Percentiles rank a stretch among this genome's conserved stretches.
phyloP scores from a whole-genome alignment of 345 rosid genomes.

The Garcia nutans region DNA sequence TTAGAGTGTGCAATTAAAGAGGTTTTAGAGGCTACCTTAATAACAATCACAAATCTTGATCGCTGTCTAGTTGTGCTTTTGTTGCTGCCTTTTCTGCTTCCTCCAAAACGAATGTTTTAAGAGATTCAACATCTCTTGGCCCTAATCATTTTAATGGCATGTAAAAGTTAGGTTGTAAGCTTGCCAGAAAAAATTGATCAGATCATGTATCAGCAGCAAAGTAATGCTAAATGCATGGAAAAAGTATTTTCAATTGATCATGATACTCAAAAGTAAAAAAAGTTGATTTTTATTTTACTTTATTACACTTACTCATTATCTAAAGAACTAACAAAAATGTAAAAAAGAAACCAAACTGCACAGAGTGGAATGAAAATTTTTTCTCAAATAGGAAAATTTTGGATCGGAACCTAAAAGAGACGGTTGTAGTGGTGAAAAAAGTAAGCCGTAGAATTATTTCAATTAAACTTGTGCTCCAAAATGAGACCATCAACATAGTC shows the following conservation, averaged over 20 bases:
- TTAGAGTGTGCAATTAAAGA: not conserved
- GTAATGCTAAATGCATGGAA: not conserved
- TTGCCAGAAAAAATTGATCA: not conserved
- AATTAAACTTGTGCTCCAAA: too few species aligned
- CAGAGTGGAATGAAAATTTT: not conserved
- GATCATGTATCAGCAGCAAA: not conserved
- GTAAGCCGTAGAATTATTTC: too few species aligned
- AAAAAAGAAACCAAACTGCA: not conserved
- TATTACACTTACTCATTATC: not conserved
- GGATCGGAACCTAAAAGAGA: too few species aligned
- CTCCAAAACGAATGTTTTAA: slow-evolving; percentile 64
- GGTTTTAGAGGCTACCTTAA: slow-evolving; percentile 16
- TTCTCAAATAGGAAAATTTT: too few species aligned
- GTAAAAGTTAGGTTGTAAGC: not conserved
- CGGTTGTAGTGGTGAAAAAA: too few species aligned
- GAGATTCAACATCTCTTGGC: slow-evolving; percentile 69
- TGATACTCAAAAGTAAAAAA: not conserved
- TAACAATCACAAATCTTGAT: slow-evolving; percentile 54
- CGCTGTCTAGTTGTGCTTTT: slow-evolving; percentile 57
- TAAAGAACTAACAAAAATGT: not conserved
- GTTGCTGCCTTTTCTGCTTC: slow-evolving; percentile 90
- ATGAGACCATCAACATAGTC: too few species aligned
- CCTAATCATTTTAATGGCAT: slow-evolving; percentile 40
- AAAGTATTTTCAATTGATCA: not conserved
- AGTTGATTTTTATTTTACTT: not conserved